Base-by-base conservation (phyloP, 1,139 yeast genomes). In the Pichia sp. region DNA sequence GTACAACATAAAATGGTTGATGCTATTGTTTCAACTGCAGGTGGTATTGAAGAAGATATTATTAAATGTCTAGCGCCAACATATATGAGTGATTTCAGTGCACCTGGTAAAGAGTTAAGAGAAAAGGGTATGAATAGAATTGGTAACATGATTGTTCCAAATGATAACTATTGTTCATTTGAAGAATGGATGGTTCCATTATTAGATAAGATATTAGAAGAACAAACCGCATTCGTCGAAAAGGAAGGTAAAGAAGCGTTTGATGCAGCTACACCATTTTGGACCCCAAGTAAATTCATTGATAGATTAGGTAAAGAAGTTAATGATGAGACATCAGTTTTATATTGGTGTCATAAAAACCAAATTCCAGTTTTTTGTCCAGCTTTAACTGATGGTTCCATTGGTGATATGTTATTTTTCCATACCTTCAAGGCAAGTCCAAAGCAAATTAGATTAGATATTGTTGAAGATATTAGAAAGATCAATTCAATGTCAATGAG, bases 101-200 rank as follows among this genome's bases (percentile, higher is more conserved):
- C 90, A 56, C 81, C 83, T 18, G 98, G 98, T 53, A 74, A 82
- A 52, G 74, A 77, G 36, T 76, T 92, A 56, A 80, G 99, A 67
- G 96, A 89, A 46, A 85, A 89, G 67, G 99, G 99, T 53, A 82
- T 92, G 83, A 92, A 92, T 71, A 82, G 99, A 69, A 94, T 94
- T 59, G 99, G 99, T 53, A 94, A 92, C 67, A 74, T 92, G 66
- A 73, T 92, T 59, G 98, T 92, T 47, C 99, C 99, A 46, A 92
- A 92, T 66, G 98, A 94, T 66, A 92, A 92, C 71, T 92, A 92
- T 70, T 90, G 97, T 72, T 82, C 80, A 63, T 92, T 92, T 62
- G 99, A 92, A 68, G 98, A 94, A 67, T 92, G 98, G 98, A 86
- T 92, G 58, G 94, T 92, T 34, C 98, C 98, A 30, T 77, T 92